These are phyloP conservation scores for Astrocystis sublimbata DNA, from an alignment of 495 filamentous ascomycete species.

Conservation along the genomic window DNA sequence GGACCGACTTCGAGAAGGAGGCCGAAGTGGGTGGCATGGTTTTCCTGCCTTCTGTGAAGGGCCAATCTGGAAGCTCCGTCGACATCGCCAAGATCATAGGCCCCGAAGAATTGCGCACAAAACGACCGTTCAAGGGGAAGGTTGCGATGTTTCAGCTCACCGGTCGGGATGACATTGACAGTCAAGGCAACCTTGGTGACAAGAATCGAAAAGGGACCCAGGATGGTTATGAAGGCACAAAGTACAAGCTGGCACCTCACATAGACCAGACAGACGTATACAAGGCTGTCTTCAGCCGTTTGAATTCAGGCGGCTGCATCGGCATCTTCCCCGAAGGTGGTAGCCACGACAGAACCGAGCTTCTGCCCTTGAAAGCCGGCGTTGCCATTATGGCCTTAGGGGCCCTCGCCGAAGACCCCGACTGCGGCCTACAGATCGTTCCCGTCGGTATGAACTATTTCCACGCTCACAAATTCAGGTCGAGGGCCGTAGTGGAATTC, in stretches of 20 bases:
- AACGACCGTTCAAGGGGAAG: slow-evolving; percentile 77
- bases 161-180: slow-evolving; percentile 67
- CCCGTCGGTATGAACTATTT: slow-evolving; percentile 99
- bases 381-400: slow-evolving; percentile 98
- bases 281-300: slow-evolving; percentile 80
- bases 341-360: slow-evolving; percentile 91
- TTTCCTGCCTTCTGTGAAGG: slow-evolving; percentile 80
- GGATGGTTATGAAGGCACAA: slow-evolving; percentile 71
- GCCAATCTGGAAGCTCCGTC: slow-evolving; percentile 68
- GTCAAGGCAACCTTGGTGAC: slow-evolving; percentile 52
- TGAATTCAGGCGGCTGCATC: slow-evolving; percentile 82
- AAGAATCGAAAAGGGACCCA: slow-evolving; percentile 53
- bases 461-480: slow-evolving; percentile 98
- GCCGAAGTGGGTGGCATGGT: slow-evolving; percentile 79
- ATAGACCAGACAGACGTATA: slow-evolving; percentile 94
- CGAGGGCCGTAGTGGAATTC: slow-evolving; percentile 94
- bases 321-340: slow-evolving; percentile 98
- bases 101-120: slow-evolving; percentile 78
- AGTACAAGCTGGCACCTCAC: slow-evolving; percentile 87
- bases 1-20: slow-evolving; percentile 78
- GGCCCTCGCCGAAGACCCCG: slow-evolving; percentile 80
- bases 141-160: slow-evolving; percentile 76
- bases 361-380: slow-evolving; percentile 94
- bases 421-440: slow-evolving; percentile 95
- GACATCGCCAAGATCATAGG: slow-evolving; percentile 79